Evolutionary conservation across 371 early-diverging fungal genomes (phyloP).

Genomic region (Sporodiniella umbellata): DNA sequence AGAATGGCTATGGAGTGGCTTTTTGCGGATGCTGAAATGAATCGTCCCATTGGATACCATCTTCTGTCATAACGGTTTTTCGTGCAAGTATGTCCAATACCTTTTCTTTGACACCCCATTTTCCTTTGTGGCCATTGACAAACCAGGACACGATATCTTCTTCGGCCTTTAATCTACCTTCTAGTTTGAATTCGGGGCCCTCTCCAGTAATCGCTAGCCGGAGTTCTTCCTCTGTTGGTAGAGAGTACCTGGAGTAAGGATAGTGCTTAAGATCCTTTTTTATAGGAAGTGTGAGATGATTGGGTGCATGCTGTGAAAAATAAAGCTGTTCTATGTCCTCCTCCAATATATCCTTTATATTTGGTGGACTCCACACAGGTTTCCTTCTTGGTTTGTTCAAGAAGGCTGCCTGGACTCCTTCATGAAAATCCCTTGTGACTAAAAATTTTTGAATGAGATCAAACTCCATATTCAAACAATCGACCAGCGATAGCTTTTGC

Average conservation of each 20-base stretch:
- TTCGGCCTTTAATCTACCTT: slow-evolving; percentile 45
- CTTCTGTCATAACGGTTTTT: slow-evolving; percentile 41
- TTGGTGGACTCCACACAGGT: slow-evolving; percentile 76
- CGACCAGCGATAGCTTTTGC: slow-evolving; percentile 58
- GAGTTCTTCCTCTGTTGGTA: slow-evolving; percentile 83
- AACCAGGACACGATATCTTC: slow-evolving; percentile 72
- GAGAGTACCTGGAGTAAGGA: slow-evolving; percentile 67
- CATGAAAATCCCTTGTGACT: slow-evolving; percentile 44
- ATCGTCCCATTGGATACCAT: slow-evolving; percentile 17
- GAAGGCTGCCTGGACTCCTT: slow-evolving; percentile 47
- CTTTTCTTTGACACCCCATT: slow-evolving; percentile 66
- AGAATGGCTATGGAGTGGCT: too few species aligned
- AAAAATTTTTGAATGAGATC: slow-evolving; percentile 74
- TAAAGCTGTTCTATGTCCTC: slow-evolving; percentile 58
- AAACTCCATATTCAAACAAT: slow-evolving; percentile 86
- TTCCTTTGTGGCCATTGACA: slow-evolving; percentile 48
- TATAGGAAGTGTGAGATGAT: slow-evolving; percentile 31
- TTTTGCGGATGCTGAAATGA: too few species aligned
- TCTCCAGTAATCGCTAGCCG: slow-evolving; percentile 55
- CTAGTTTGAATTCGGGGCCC: slow-evolving; percentile 50
- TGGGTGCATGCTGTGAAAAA: slow-evolving; percentile 43
- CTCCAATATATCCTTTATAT: slow-evolving; percentile 50
- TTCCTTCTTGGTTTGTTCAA: slow-evolving; percentile 45
- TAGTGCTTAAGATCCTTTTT: slow-evolving; percentile 49
- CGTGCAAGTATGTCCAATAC: slow-evolving; percentile 61